Conservation (phyloP, 148 eudicot genomes). For the Beta vulgaris region DNA sequence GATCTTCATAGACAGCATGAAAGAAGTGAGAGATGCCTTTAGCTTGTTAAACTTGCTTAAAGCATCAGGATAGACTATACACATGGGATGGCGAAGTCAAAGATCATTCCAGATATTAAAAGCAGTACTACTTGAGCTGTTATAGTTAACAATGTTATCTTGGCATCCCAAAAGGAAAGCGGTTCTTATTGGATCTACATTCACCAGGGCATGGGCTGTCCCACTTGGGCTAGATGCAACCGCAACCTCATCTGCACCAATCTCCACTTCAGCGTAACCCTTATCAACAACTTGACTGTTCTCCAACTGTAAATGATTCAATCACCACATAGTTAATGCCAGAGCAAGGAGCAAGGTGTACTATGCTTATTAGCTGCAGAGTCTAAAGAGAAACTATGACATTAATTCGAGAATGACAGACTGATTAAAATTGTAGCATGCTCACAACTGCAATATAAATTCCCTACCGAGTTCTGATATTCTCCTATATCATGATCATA, state of each 20-base stretch:
- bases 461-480: background rate
- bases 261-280: slow-evolving; percentile 72
- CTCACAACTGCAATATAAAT: background rate
- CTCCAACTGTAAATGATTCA: slow-evolving; percentile 61
- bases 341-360: slow-evolving; percentile 15
- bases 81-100: slow-evolving; percentile 24
- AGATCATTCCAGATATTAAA: slow-evolving; percentile 85
- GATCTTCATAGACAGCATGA: background rate
- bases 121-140: slow-evolving; percentile 52
- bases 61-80: slow-evolving; percentile 7
- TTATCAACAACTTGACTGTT: slow-evolving; percentile 35
- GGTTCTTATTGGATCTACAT: slow-evolving; percentile 56
- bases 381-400: background rate
- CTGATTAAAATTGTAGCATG: background rate
- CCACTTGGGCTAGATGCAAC: slow-evolving; percentile 78
- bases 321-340: background rate
- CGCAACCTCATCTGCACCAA: slow-evolving; percentile 74
- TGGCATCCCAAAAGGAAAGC: slow-evolving; percentile 86
- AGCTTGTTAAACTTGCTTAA: background rate
- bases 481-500: too few relatives aligned
- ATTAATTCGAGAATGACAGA: background rate
- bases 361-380: background rate
- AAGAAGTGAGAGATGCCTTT: slow-evolving; percentile 7
- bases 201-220: slow-evolving; percentile 77
- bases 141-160: slow-evolving; percentile 53